Evolutionary conservation across 164 flowering plant species (phyloP).

Genomic region (Santalum album): DNA sequence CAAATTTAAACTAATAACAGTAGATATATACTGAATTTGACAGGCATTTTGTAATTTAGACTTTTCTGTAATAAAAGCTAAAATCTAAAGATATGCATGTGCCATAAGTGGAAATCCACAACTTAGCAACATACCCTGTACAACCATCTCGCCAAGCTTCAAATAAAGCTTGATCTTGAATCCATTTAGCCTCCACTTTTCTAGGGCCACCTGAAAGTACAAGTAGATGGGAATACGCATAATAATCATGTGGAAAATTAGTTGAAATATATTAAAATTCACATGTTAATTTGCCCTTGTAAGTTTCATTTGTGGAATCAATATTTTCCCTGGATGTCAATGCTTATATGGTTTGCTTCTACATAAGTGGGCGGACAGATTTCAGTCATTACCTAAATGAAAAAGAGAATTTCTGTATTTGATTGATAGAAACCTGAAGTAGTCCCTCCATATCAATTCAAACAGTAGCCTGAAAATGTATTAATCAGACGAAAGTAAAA

Average conservation of each 20-base stretch:
- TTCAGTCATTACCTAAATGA: constrained; percentile 49
- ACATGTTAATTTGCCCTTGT: too few relatives aligned
- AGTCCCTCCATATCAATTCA: constrained; percentile 93
- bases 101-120: too few relatives aligned
- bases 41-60: too few relatives aligned
- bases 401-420: constrained; percentile 77
- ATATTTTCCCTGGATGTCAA: too few relatives aligned
- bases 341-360: neutral
- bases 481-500: neutral
- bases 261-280: too few relatives aligned
- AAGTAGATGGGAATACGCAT: neutral
- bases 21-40: too few relatives aligned
- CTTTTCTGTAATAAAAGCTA: too few relatives aligned
- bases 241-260: too few relatives aligned
- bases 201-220: constrained; percentile 73
- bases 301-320: too few relatives aligned
- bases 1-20: neutral
- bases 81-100: too few relatives aligned
- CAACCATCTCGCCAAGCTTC: constrained; percentile 78
- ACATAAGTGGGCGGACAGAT: neutral
- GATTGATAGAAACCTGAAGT: constrained; percentile 77
- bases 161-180: constrained; percentile 60
- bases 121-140: constrained; percentile 69
- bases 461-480: constrained; percentile 70
- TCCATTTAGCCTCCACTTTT: constrained; percentile 54